phyloP scores from a whole-genome alignment of 371 early-diverging fungal genomes.

The Lichtheimia ornata region DNA sequence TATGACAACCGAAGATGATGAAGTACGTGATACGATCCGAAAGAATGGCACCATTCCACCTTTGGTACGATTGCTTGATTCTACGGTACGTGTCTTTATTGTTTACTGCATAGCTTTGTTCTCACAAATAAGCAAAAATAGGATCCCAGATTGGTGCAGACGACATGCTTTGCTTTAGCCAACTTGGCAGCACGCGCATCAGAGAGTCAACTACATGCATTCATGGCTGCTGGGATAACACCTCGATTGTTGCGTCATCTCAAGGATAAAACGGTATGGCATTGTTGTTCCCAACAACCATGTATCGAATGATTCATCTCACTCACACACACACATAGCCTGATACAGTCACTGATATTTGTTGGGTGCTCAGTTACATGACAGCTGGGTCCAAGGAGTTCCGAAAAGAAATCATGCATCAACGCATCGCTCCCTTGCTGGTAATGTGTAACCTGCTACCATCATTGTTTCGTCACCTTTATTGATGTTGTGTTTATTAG shows the following conservation, averaged over 20 bases:
- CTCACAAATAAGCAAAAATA: slow-evolving; percentile 4
- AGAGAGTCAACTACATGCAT: slow-evolving; percentile 51
- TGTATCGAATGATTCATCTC: too few species aligned
- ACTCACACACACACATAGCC: slow-evolving; percentile 22
- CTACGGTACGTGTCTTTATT: slow-evolving; percentile 26
- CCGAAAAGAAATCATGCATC: slow-evolving; percentile 41
- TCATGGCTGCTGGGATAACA: slow-evolving; percentile 47
- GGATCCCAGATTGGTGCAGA: slow-evolving; percentile 62
- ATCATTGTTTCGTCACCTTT: not conserved
- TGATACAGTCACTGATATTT: slow-evolving; percentile 66
- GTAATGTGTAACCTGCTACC: not conserved
- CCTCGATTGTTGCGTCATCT: slow-evolving; percentile 48
- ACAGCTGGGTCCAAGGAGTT: slow-evolving; percentile 62
- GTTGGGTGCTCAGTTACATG: slow-evolving; percentile 74
- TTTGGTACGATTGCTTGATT: slow-evolving; percentile 56
- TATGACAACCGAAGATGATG: slow-evolving; percentile 67
- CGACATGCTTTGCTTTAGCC: slow-evolving; percentile 78
- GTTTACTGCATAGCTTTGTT: not conserved
- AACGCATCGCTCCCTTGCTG: slow-evolving; percentile 9
- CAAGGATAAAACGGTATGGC: slow-evolving; percentile 25
- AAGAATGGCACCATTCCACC: slow-evolving; percentile 63
- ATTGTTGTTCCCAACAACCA: too few species aligned
- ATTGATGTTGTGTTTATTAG: slow-evolving; percentile 12
- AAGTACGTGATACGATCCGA: slow-evolving; percentile 55
- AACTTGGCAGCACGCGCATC: slow-evolving; percentile 66